Evolutionary conservation across 2,329 filamentous ascomycete genomes (phyloP).

Genomic region (Fusarium virguliforme): DNA sequence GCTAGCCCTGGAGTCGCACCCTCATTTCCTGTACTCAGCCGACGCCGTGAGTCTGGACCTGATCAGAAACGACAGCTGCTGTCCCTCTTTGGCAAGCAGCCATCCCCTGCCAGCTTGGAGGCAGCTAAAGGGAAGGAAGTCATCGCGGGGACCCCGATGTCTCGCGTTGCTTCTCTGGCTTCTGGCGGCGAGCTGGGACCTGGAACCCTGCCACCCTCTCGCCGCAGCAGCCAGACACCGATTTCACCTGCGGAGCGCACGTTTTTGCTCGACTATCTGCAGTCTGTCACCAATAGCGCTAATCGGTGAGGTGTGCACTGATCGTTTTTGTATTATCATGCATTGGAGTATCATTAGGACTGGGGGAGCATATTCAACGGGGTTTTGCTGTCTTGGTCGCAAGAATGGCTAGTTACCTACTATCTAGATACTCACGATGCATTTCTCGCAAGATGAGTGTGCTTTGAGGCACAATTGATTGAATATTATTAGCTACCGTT

Average conservation of each 20-base stretch:
- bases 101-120: constrained; percentile 47
- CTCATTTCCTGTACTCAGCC: constrained; percentile 41
- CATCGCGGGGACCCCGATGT: constrained; percentile 48
- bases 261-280: constrained; percentile 83
- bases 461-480: constrained; percentile 13
- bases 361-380: constrained; percentile 39
- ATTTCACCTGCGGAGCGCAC: constrained; percentile 81
- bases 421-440: constrained; percentile 26
- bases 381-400: constrained; percentile 39
- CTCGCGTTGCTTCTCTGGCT: constrained; percentile 63
- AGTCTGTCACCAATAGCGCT: constrained; percentile 66
- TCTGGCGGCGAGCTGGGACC: constrained; percentile 57
- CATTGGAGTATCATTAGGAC: constrained; percentile 41
- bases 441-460: constrained; percentile 18
- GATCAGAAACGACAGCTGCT: constrained; percentile 63
- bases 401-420: constrained; percentile 26
- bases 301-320: constrained; percentile 47
- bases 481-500: background rate
- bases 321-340: constrained; percentile 32
- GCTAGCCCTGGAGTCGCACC: constrained; percentile 40
- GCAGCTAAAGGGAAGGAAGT: constrained; percentile 48
- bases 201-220: constrained; percentile 51
- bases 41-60: constrained; percentile 49
- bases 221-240: constrained; percentile 67
- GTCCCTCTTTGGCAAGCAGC: constrained; percentile 73